Conservation (phyloP, 2,329 filamentous ascomycete species). For the Talaromyces albobiverticillius region DNA sequence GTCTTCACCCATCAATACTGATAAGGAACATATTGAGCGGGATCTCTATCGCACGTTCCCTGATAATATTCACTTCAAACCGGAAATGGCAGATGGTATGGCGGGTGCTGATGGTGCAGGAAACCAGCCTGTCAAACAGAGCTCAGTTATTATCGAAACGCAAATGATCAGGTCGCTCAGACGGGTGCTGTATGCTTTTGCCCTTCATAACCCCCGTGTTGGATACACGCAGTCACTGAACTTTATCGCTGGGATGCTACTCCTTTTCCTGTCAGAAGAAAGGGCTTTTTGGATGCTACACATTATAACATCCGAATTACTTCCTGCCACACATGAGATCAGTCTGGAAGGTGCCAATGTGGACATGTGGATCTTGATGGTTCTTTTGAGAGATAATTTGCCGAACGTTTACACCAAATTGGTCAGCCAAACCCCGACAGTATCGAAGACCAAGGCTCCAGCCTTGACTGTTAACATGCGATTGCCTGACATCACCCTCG, state of each 20-base stretch:
- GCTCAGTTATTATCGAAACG: constrained; percentile 58
- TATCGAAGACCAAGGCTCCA: constrained; percentile 38
- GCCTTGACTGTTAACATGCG: constrained; percentile 47
- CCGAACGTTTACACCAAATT: constrained; percentile 86
- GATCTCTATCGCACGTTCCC: constrained; percentile 93
- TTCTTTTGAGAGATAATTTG: constrained; percentile 75
- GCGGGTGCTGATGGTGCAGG: constrained; percentile 23
- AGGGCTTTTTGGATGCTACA: constrained; percentile 91
- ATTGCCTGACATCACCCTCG: constrained; percentile 85
- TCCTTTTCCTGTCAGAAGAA: constrained; percentile 89
- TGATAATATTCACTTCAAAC: constrained; percentile 88
- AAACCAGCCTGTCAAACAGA: constrained; percentile 36
- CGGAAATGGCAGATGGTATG: constrained; percentile 39
- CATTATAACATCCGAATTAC: constrained; percentile 81
- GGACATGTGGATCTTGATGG: constrained; percentile 91
- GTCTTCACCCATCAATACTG: constrained; percentile 63
- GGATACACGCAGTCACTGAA: constrained; percentile 96
- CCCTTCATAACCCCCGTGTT: constrained; percentile 84
- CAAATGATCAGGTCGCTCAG: constrained; percentile 77
- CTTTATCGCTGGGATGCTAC: constrained; percentile 84
- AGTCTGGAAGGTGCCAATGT: constrained; percentile 90
- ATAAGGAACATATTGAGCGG: constrained; percentile 87
- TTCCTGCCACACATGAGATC: constrained; percentile 88
- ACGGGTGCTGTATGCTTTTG: constrained; percentile 83
- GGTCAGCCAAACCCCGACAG: constrained; percentile 60